Conservation (phyloP, 768 basidiomycete species). For the Psilocybe subaeruginosa region DNA sequence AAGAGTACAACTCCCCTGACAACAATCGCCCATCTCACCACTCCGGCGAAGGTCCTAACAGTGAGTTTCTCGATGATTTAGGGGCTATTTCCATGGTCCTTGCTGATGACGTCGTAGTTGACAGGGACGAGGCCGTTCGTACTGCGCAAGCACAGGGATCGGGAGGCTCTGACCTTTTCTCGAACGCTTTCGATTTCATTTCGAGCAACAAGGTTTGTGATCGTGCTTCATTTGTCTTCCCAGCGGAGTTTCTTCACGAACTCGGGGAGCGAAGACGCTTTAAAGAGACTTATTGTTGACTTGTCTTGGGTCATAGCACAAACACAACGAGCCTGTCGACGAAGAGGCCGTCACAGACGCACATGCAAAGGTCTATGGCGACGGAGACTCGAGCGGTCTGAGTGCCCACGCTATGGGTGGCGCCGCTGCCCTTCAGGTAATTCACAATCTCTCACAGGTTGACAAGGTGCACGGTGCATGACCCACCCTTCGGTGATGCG, state of each 20-base stretch:
- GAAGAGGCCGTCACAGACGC: constrained; percentile 64
- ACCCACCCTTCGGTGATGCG: no score
- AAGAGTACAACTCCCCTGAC: constrained; percentile 62
- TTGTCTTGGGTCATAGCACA: constrained; percentile 26
- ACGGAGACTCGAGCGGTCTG: constrained; percentile 53
- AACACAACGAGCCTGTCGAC: constrained; percentile 64
- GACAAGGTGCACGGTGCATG: not conserved
- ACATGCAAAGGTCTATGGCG: constrained; percentile 63
- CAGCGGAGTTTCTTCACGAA: not conserved
- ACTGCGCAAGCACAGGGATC: constrained; percentile 58
- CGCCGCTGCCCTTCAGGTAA: constrained; percentile 77
- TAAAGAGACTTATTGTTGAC: not conserved
- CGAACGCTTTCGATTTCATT: constrained; percentile 55
- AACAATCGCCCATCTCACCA: constrained; percentile 36
- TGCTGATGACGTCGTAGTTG: constrained; percentile 35
- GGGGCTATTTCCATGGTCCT: not conserved
- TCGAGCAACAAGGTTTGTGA: constrained; percentile 49
- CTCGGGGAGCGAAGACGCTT: no score
- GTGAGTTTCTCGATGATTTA: constrained; percentile 25
- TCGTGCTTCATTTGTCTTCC: not conserved
- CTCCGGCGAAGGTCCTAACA: constrained; percentile 27
- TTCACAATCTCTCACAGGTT: constrained; percentile 7
- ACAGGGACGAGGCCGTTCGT: constrained; percentile 63
- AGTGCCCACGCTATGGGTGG: constrained; percentile 68
- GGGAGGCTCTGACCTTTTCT: constrained; percentile 60